Evolutionary conservation across 768 basidiomycete genomes (phyloP), one percentile per base, ranked within the genome.

Genomic region (Mycena olivaceomarginata): DNA sequence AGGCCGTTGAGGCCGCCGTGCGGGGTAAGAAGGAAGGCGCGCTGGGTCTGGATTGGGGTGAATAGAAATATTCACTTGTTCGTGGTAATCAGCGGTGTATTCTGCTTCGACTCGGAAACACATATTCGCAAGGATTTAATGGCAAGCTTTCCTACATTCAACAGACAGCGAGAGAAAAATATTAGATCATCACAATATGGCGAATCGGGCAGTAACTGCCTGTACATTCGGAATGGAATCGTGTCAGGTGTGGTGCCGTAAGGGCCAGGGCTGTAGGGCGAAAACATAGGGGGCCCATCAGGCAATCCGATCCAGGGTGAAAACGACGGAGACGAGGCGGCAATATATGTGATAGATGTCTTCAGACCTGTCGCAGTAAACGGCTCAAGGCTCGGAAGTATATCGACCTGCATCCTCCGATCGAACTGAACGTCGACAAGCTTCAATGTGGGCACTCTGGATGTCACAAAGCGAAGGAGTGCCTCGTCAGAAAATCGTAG

Each of bases 1-100:
- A 93, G 80, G 93, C 93, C 0, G 86, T 95, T 16, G 95, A 96
- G 81, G 86, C 63, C 0, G 92, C 93, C 0, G 93, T 95, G 1
- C 86, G 94, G 76, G 92, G 93, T 90, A n/a, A 87, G 0, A 87
- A 88, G 65, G 83, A 87, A 22, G 87, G 84, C 20, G 87, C 84
- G 0, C 81, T 95, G 25, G 94, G 94, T 0, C 84, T 96, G 41
- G 91, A 95, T 82, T 96, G 94, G 94, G 93, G 70, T 37, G 63
- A 76, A 40, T 76, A 69, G 25, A 7, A n/a, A 2, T 10, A 13
- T 45, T 45, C 43, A 11, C 13, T 45, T 11, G 9, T 45, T 45
- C 16, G 20, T 15, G 8, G n/a, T 20, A 20, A n/a, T 53, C 6
- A 12, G 16, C 48, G 13, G 16, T 16, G 51, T 8, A 53, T 53